Base-by-base conservation (phyloP, 2,329 filamentous ascomycete genomes). In the Shiraia sp. region DNA sequence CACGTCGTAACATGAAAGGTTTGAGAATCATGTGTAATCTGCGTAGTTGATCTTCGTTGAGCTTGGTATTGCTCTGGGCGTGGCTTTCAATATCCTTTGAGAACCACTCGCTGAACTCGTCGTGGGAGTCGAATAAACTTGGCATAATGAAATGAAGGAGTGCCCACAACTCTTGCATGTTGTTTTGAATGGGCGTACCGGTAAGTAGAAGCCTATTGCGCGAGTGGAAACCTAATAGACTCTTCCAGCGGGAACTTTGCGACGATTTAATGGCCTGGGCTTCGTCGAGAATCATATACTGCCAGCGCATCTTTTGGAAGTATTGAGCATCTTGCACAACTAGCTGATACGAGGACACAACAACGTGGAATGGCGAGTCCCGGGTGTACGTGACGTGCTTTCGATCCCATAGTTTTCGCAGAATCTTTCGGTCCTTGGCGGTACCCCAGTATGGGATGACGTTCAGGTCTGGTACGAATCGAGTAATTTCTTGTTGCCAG, bases 251-350 rank as follows among this genome's bases (percentile, higher is more conserved):
- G 12, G 91, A 96, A 75, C 90, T 96, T 61, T 88, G 84, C 1
- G 93, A 96, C 49, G 91, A 96, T 77, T 99, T 99, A 82, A 99
- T 97, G 54, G 93, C 93, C 68, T 99, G 93, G 2, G 93, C 93
- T 72, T 99, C 93, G 59, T 99, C 93, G 28, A 99, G 81, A 69
- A 99, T 96, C 93, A 99, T 99, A 76, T 99, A 97, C 73, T 97
- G 93, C 93, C 93, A 99, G 59, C 88, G 88, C 79, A 99, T 93
- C 77, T 97, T 97, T 72, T 96, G 92, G 75, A 99, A 97, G 71
- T 99, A 99, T 46, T 90, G 86, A 1, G 95, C 89, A 67, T 99
- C 93, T 17, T 91, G 88, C 14, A 99, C 93, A 17, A 99, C 93
- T 26, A 99, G 79, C 71, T 99, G 93, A 69, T 99, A 99, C 0